These are phyloP conservation scores for Fusarium beomiforme DNA, from an alignment of 2,329 filamentous ascomycete genomes.

Conservation along the genomic window DNA sequence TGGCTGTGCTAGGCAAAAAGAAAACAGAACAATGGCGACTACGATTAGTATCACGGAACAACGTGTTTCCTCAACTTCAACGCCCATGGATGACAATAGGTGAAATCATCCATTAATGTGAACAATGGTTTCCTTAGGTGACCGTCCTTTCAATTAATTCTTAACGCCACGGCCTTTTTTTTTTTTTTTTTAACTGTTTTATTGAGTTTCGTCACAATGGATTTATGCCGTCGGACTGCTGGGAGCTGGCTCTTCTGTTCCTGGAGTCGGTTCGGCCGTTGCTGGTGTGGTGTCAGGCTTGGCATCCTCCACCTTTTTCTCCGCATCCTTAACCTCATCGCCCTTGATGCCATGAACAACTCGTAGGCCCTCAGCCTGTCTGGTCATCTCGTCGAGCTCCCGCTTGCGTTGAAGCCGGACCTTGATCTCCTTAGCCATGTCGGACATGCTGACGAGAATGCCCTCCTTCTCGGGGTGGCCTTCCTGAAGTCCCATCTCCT, in stretches of 20 bases:
- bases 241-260: constrained; percentile 19
- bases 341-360: constrained; percentile 60
- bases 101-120: constrained; percentile 1
- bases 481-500: constrained; percentile 78
- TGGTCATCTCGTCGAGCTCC: constrained; percentile 55
- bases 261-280: constrained; percentile 14
- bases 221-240: constrained; percentile 20
- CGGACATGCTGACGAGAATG: constrained; percentile 72
- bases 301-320: constrained; percentile 24
- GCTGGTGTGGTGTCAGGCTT: constrained; percentile 21
- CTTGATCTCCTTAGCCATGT: constrained; percentile 72
- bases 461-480: constrained; percentile 93
- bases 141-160: constrained; percentile 16
- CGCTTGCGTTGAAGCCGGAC: constrained; percentile 54
- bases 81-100: background rate
- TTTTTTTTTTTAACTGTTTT: constrained; percentile 31
- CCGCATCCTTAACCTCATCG: constrained; percentile 16
- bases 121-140: constrained; percentile 4
- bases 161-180: constrained; percentile 30
- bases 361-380: constrained; percentile 56
- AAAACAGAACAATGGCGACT: background rate
- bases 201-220: constrained; percentile 16
- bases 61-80: constrained; percentile 9
- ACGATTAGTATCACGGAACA: constrained; percentile 14
- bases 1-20: constrained; percentile 19